Percentiles rank a stretch among this genome's conserved stretches.
phyloP scores from a whole-genome alignment of 2,329 filamentous ascomycete species.

The Ophiostoma montium region DNA sequence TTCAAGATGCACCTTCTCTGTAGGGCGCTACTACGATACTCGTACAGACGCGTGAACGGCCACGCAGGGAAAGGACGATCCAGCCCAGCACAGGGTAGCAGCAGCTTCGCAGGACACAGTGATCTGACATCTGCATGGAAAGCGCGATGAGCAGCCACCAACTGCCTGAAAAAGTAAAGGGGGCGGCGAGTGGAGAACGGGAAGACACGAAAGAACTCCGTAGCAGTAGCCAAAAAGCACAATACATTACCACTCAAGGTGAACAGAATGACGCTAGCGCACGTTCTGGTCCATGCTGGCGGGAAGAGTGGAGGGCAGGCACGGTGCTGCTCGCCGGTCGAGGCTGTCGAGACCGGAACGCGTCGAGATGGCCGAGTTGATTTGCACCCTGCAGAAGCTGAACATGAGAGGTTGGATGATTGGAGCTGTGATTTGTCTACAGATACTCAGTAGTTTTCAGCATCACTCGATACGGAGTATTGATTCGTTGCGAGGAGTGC shows the following conservation, averaged over 20 bases:
- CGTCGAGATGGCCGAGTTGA: neutral
- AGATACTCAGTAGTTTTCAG: no score
- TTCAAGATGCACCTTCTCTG: no score
- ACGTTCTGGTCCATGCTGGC: neutral
- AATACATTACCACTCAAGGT: neutral
- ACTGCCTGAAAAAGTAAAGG: neutral
- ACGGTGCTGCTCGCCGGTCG: neutral
- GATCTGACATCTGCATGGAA: neutral
- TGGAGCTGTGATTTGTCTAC: no score
- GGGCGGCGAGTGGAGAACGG: neutral
- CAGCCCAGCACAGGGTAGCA: no score
- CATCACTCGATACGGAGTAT: no score
- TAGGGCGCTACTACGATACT: no score
- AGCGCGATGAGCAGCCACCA: neutral
- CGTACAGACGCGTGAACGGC: no score
- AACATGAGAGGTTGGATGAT: no score
- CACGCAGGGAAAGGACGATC: no score
- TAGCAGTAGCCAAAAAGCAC: neutral
- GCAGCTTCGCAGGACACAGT: no score
- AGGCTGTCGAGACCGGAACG: neutral
- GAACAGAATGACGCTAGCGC: neutral
- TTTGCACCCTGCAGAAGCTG: neutral
- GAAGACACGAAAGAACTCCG: neutral
- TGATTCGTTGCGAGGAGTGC: no score
- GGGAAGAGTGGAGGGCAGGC: neutral